Evolutionary conservation across 345 rosid species (phyloP), one percentile per base, ranked within the genome.

Genomic region (Moricandia moricandioides): DNA sequence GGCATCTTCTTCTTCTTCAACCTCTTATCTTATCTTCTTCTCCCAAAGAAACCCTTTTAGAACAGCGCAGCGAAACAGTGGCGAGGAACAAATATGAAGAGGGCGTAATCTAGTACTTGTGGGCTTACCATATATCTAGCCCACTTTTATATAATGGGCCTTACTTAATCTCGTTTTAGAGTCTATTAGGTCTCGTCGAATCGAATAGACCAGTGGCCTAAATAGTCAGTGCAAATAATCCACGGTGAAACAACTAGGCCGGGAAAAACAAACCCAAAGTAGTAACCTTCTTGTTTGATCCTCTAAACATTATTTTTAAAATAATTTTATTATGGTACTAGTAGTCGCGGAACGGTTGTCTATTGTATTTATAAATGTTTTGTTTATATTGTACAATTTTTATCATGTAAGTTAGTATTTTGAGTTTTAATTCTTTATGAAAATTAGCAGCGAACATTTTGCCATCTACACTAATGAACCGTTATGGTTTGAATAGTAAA

Each of bases 51-150:
- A 56, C 74, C 74, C 79, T n/a, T 69, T 62, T 3, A 2, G 18
- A 47, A 43, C 71, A 56, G 79, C 79, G 79, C 70, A 76, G 79
- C 57, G 6, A 62, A 54, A 18, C 63, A 54, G 69, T 76, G 69
- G 74, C 70, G 29, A 62, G 21, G 34, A 29, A 26, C 67, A 75
- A 62, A 76, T 75, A 67, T 29, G 6, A 6, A n/a, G 27, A 39
- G 21, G 43, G 77, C 6, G 65, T 67, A 17, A 8, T 18, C 56
- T 60, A 61, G 45, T 29, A 35, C n/a, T 62, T 76, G 0, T 5
- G 58, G 74, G 59, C 37, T 47, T 27, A 57, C 43, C 33, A 30
- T 64, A 30, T 61, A 2, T 4, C 18, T 0, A 67, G 43, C 59
- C 43, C 70, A 14, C 1, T 4, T 29, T 40, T 0, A 7, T 1